A percentile compares a stretch with the other conserved stretches of the same genome.
phyloP scores from a whole-genome alignment of 176 grass and related monocot species.

The Triticum timopheevii region DNA sequence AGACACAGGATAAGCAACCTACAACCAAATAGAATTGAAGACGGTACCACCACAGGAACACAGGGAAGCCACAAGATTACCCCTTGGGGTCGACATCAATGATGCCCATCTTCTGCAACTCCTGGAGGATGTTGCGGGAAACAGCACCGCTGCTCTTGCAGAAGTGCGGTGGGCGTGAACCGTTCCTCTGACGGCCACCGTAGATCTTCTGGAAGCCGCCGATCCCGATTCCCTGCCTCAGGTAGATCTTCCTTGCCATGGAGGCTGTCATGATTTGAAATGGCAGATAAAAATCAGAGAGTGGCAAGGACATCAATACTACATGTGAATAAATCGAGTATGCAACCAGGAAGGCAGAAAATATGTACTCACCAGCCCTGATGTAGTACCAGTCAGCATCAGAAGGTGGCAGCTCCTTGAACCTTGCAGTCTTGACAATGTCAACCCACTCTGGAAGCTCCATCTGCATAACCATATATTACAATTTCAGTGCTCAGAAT shows the following conservation, averaged over 20 bases:
- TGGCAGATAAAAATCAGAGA: neutral
- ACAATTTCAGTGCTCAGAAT: neutral
- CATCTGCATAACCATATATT: slow-evolving; percentile 38
- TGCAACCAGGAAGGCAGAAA: too few relatives aligned
- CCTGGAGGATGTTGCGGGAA: slow-evolving; percentile 69
- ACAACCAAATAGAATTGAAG: neutral
- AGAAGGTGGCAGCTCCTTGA: slow-evolving; percentile 73
- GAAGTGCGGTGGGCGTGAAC: slow-evolving; percentile 54
- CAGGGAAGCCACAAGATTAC: slow-evolving; percentile 27
- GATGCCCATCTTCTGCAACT: slow-evolving; percentile 70
- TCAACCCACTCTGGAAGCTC: slow-evolving; percentile 82
- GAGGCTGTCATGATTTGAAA: slow-evolving; percentile 39
- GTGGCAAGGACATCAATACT: neutral
- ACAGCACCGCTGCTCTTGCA: slow-evolving; percentile 80
- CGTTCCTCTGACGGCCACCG: slow-evolving; percentile 67
- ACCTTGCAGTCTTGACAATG: slow-evolving; percentile 81
- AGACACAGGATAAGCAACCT: neutral
- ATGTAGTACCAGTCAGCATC: slow-evolving; percentile 84
- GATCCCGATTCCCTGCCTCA: slow-evolving; percentile 74
- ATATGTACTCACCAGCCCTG: slow-evolving; percentile 56
- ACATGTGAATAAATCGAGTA: neutral
- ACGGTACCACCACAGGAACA: neutral
- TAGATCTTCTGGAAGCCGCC: slow-evolving; percentile 86
- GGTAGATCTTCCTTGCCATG: slow-evolving; percentile 76
- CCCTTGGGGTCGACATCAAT: slow-evolving; percentile 65